Evolutionary conservation across 768 basidiomycete species (phyloP), one percentile per base, ranked within the genome.

Genomic region (Cyathus striatus): DNA sequence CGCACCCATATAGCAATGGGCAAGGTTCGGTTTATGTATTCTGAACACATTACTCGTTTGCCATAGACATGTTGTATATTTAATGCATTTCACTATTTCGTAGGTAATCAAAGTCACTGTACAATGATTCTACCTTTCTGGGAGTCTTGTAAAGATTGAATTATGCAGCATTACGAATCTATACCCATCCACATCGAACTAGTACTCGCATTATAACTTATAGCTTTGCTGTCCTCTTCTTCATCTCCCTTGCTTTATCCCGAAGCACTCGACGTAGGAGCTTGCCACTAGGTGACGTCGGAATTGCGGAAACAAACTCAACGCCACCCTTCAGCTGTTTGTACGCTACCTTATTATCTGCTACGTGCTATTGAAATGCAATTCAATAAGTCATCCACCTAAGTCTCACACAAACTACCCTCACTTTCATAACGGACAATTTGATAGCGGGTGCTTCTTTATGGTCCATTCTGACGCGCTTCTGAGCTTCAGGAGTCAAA

Each of bases 351-450:
- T 42, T 42, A 16, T 42, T 10, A 57, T 34, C 21, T 55, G 55
- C 41, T 10, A 37, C 35, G 20, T 37, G 35, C 35, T 37, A 3
- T 10, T 9, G 14, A 37, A 14, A 6, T 10, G 3, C 18, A 10
- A 14, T 2, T 37, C 10, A 37, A 20, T 20, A 37, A 20, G 14
- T 10, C 3, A n/a, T 20, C 12, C 10, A 37, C 6, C 13, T 3
- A 3, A 13, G n/a, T 37, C 21, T 14, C n/a, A 20, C 12, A 37
- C n/a, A 20, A 37, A 16, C 17, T 5, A 32, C 12, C 18, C 35
- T 10, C 35, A 77, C 79, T 67, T 76, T 70, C 17, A 56, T 56
- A 30, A 83, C 76, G 1, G 69, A 69, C 20, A 50, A 57, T 51
- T 74, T 74, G 38, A 80, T 63, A 3, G 51, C 57, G 12, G 57